Percentiles rank a stretch among this genome's conserved stretches.
Evolutionary conservation across 495 filamentous ascomycete genomes (phyloP).

Genomic region (Penicillium taxi): DNA sequence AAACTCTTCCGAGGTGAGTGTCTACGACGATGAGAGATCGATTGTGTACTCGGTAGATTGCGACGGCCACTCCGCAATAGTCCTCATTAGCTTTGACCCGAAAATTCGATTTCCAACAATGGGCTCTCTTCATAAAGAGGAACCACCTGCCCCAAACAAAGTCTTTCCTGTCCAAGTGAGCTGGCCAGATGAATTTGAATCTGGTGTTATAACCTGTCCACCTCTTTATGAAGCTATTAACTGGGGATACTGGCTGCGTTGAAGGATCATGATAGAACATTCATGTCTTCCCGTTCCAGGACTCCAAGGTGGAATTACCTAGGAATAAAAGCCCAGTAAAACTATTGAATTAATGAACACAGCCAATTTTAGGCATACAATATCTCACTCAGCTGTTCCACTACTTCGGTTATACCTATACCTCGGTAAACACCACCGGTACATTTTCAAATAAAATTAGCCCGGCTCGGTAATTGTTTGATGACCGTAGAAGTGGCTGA

Average conservation of each 20-base stretch:
- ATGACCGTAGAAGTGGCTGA: too few relatives aligned
- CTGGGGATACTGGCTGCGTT: constrained; percentile 35
- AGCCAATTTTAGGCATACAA: too few relatives aligned
- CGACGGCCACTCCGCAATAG: constrained; percentile 40
- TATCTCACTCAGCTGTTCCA: too few relatives aligned
- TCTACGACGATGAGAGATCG: constrained; percentile 54
- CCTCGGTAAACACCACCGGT: too few relatives aligned
- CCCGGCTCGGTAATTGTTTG: too few relatives aligned
- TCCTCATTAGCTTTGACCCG: constrained; percentile 61
- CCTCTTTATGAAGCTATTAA: constrained; percentile 30
- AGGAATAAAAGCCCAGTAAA: too few relatives aligned
- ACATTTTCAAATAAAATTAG: too few relatives aligned
- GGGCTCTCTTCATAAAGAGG: constrained; percentile 7
- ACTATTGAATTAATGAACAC: too few relatives aligned
- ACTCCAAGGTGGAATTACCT: too few relatives aligned
- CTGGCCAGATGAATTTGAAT: constrained; percentile 6
- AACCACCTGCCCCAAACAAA: constrained; percentile 1
- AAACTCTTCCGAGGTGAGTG: constrained; percentile 39
- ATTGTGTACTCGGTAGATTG: constrained; percentile 47
- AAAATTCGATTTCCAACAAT: constrained; percentile 33
- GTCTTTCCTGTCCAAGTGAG: constrained; percentile 3
- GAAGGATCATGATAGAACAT: constrained; percentile 1
- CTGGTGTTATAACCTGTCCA: constrained; percentile 23
- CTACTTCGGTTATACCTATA: too few relatives aligned
- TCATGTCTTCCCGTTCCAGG: too few relatives aligned